Percentiles rank a stretch among this genome's conserved stretches.
These are phyloP conservation scores for Daldinia childiae DNA, from an alignment of 495 filamentous ascomycete species.

Conservation along the genomic window DNA sequence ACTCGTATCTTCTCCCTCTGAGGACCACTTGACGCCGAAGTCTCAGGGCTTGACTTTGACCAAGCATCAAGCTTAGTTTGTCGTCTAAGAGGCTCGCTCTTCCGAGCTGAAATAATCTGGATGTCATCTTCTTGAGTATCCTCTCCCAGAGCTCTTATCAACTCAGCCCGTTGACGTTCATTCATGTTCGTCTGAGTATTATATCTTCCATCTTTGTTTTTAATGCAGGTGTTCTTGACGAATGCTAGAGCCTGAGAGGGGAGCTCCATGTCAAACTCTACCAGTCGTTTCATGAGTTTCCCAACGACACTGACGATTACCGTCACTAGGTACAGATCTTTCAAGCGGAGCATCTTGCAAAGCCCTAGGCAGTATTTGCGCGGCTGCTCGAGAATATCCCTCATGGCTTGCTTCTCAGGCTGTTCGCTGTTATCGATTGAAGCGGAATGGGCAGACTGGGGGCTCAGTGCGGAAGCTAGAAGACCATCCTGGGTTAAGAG, in stretches of 20 bases:
- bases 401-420: conserved; percentile 55
- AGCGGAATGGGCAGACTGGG: conserved; percentile 53
- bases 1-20: conserved; percentile 24
- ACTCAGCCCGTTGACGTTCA: conserved; percentile 79
- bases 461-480: conserved; percentile 71
- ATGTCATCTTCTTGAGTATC: conserved; percentile 68
- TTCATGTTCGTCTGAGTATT: conserved; percentile 76
- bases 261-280: conserved; percentile 73
- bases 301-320: conserved; percentile 70
- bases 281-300: conserved; percentile 75
- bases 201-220: conserved; percentile 49
- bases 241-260: conserved; percentile 66
- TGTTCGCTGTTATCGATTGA: conserved; percentile 55
- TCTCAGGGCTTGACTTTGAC: conserved; percentile 55
- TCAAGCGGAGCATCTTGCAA: conserved; percentile 83
- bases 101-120: conserved; percentile 50
- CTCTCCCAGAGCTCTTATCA: conserved; percentile 79
- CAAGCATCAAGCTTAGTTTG: conserved; percentile 73
- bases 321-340: conserved; percentile 81
- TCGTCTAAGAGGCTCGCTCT: conserved; percentile 64
- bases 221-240: conserved; percentile 65
- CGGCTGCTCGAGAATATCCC: conserved; percentile 67
- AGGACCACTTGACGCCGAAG: conserved; percentile 38
- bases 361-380: conserved; percentile 71
- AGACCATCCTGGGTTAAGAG: conserved; percentile 85